Evolutionary conservation across 306 rosid species (phyloP).

Genomic region (Pueraria montana): DNA sequence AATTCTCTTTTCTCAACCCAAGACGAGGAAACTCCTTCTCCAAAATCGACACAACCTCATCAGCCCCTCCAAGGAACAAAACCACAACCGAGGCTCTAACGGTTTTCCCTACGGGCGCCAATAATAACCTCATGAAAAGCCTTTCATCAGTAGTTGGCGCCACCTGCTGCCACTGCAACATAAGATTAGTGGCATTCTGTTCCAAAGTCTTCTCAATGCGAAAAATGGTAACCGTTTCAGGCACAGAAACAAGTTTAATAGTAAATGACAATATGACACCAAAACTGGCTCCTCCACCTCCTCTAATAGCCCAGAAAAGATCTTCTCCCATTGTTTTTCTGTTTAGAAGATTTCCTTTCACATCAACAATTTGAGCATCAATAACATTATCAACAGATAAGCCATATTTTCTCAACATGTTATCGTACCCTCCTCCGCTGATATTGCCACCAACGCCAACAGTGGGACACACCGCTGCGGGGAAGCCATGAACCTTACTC

Average conservation of each 20-base stretch:
- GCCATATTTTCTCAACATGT: too few species aligned
- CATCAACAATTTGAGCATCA: too few species aligned
- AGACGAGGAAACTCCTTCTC: conserved; percentile 47
- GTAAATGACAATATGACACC: conserved; percentile 76
- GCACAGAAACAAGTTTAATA: conserved; percentile 55
- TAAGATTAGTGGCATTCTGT: too few species aligned
- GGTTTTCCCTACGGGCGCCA: neutral
- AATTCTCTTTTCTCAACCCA: conserved; percentile 47
- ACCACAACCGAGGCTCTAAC: conserved; percentile 37
- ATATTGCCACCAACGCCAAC: too few species aligned
- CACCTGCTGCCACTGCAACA: too few species aligned
- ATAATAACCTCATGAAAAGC: too few species aligned
- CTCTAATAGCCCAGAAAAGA: conserved; percentile 84
- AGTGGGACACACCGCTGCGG: too few species aligned
- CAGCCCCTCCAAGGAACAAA: conserved; percentile 49
- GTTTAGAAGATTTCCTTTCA: conserved; percentile 45
- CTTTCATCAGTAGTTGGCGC: too few species aligned
- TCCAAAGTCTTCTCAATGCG: too few species aligned
- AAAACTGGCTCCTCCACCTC: conserved; percentile 87
- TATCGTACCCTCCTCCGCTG: too few species aligned
- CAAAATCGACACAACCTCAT: conserved; percentile 44
- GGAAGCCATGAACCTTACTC: too few species aligned
- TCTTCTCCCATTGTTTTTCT: conserved; percentile 74
- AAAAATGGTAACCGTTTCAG: conserved; percentile 45
- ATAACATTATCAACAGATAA: too few species aligned